Percentiles rank a stretch among this genome's conserved stretches.
Evolutionary conservation across 208 protist species (phyloP).

Genomic region (Trypanosoma mega): DNA sequence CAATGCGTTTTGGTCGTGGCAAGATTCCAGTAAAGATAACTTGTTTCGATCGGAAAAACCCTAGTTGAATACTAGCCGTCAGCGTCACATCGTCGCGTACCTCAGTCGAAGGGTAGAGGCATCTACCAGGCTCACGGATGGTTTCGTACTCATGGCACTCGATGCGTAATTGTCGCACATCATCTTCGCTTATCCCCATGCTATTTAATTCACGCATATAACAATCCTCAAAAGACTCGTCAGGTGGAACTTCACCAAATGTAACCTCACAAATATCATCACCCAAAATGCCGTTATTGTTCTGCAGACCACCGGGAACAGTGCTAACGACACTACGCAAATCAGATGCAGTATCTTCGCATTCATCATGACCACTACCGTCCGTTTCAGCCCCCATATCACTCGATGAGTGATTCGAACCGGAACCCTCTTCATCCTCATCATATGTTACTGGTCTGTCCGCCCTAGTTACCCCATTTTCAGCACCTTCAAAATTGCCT

Average conservation of each 20-base stretch:
- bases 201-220: constrained; percentile 31
- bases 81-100: constrained; percentile 32
- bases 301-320: constrained; percentile 29
- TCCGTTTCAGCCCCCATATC: constrained; percentile 24
- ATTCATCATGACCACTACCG: constrained; percentile 14
- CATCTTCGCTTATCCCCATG: constrained; percentile 36
- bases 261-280: constrained; percentile 10
- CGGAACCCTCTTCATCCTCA: too few species aligned
- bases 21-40: constrained; percentile 45
- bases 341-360: constrained; percentile 13
- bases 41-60: constrained; percentile 86
- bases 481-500: too few species aligned
- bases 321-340: constrained; percentile 25
- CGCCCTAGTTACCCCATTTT: too few species aligned
- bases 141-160: constrained; percentile 68
- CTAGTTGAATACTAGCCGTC: constrained; percentile 71
- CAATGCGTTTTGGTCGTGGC: constrained; percentile 22
- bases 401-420: background rate
- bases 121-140: constrained; percentile 76
- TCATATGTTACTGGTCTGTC: too few species aligned
- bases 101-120: constrained; percentile 65
- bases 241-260: constrained; percentile 28
- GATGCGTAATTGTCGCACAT: constrained; percentile 42
- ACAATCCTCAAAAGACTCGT: constrained; percentile 51
- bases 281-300: constrained; percentile 63